Evolutionary conservation across 768 basidiomycete genomes (phyloP).

Genomic region (Tricholoma hemisulphureum): DNA sequence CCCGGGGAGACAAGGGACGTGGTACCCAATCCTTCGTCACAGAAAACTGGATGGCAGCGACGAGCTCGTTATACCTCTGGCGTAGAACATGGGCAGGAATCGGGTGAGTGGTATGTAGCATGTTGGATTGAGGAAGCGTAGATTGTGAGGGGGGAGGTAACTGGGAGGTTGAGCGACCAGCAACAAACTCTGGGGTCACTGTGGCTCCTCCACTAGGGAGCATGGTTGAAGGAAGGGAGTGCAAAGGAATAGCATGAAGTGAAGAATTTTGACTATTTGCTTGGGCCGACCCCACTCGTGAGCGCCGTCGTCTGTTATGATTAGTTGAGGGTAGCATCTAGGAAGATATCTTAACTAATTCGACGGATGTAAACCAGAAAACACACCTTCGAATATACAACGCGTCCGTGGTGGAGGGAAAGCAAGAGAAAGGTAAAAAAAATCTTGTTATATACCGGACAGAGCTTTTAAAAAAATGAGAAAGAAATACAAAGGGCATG

Average conservation of each 20-base stretch:
- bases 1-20: conserved; percentile 14
- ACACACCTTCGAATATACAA: neutral
- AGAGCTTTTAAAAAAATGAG: conserved; percentile 5
- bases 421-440: neutral
- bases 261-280: neutral
- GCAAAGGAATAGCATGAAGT: neutral
- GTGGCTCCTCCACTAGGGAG: neutral
- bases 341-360: neutral
- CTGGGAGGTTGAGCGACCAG: neutral
- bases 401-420: neutral
- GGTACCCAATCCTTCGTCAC: conserved; percentile 18
- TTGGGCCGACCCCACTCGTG: neutral
- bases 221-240: neutral
- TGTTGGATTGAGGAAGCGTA: neutral
- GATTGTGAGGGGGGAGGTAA: neutral
- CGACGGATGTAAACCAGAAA: neutral
- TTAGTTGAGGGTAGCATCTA: neutral
- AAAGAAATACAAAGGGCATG: conserved; percentile 15
- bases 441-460: conserved; percentile 2
- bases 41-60: conserved; percentile 1
- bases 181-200: neutral
- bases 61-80: neutral
- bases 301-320: neutral
- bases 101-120: neutral
- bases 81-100: neutral